Base-by-base conservation (phyloP, 148 eudicot genomes). In the Nepenthes mirabilis region DNA sequence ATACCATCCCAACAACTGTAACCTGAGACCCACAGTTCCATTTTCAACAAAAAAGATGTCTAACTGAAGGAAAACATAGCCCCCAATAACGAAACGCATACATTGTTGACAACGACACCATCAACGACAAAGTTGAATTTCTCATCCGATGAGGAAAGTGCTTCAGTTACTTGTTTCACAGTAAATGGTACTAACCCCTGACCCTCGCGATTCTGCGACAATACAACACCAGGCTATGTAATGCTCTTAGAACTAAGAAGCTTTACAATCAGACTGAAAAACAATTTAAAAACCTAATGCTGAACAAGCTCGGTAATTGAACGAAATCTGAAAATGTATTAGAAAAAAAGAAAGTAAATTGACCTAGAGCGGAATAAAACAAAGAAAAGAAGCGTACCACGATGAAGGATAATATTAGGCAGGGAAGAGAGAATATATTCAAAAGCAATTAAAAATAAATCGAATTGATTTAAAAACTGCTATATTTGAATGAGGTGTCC, bases 91-190 rank as follows among this genome's bases (percentile, higher is more conserved):
- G 14, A 2, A 33, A 23, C 14, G 47, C 74, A 6, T 74, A 89
- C 99, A 76, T 79, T 84, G 64, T 70, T 82, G 40, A 86, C 83
- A 59, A 80, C 87, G n/a, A 82, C 84, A 33, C 95, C 95, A 62
- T 89, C 87, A 14, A 89, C 73, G 33, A 73, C 48, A 32, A 81
- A 79, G 67, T 66, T 79, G 0, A 78, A 53, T 63, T 67, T 83
- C 47, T 88, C 95, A 14, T 70, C 82, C 13, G 67, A 55, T 0
- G 82, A 66, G 37, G 66, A 68, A 55, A 68, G 69, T 43, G 97
- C 91, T 68, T 78, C 83, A 11, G 67, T 79, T 36, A 94, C 80
- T 69, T 89, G 99, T 62, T 89, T 94, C 72, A 89, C 86, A 0
- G 99, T 94, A 47, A 84, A 70, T 5, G 97, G 99, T 59, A 80